Evolutionary conservation across 2,329 filamentous ascomycete species (phyloP), one percentile per base, ranked within the genome.

Genomic region (Sphaerulina populicola): DNA sequence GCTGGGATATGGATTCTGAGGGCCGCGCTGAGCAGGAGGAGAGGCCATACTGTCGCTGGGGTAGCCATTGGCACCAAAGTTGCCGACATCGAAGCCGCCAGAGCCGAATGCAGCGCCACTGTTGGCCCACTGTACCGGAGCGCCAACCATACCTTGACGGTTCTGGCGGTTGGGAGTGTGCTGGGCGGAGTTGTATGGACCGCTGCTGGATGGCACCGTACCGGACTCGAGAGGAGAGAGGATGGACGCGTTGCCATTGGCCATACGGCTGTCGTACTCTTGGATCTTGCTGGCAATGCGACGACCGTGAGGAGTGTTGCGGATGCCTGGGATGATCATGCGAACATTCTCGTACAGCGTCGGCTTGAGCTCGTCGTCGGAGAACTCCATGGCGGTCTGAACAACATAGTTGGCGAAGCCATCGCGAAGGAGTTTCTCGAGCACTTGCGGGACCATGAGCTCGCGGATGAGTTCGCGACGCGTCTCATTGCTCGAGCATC

Each of bases 381-480:
- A 81, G 64, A 88, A 90, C 63, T 95, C 90, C 60, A 95, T 79
- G 27, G 93, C 90, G 36, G 93, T 98, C 75, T 98, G 93, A 36
- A 98, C 87, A 58, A 98, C 93, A 64, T 98, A 98, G 72, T 98
- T 98, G 68, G 88, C 93, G 65, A 88, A 98, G 0, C 85, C 88
- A 69, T 98, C 93, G 38, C 88, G 86, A 53, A 98, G 79, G 60
- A 96, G 82, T 58, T 84, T 84, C 63, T 96, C 89, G 56, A 97
- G 84, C 71, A 95, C 88, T 52, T 77, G 77, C 2, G 83, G 79
- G 7, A 72, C 67, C 44, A 85, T 75, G 65, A 98, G 83, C 72
- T 97, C 93, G 33, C 86, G 80, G 52, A 96, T 85, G 71, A 98
- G 83, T 68, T 83, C 77, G 61, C 88, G 85, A 66, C 85, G 89